A percentile compares a stretch with the other conserved stretches of the same genome.
phyloP scores from a whole-genome alignment of 1,284 basidiomycete species.

The Ustilago curta region DNA sequence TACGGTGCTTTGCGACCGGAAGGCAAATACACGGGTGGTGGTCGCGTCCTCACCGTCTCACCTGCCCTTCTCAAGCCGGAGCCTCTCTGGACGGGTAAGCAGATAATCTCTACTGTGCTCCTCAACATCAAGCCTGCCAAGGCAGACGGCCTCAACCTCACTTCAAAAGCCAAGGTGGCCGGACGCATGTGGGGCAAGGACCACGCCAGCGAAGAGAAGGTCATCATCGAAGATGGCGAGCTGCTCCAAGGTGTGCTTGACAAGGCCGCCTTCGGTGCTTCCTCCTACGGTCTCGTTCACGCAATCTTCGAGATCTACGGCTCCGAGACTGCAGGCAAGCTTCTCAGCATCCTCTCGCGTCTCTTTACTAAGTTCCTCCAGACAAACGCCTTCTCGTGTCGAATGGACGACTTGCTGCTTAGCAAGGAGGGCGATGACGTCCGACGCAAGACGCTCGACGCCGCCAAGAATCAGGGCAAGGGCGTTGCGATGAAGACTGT shows the following conservation, averaged over 20 bases:
- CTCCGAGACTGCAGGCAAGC: constrained; percentile 85
- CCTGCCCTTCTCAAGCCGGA: constrained; percentile 92
- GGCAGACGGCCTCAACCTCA: constrained; percentile 85
- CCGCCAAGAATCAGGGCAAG: constrained; percentile 81
- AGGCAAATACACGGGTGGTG: constrained; percentile 77
- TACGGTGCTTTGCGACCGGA: constrained; percentile 95
- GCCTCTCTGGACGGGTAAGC: constrained; percentile 97
- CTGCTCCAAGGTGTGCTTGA: constrained; percentile 92
- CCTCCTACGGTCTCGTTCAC: constrained; percentile 95
- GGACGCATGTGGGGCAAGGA: constrained; percentile 78
- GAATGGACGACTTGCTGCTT: constrained; percentile 96
- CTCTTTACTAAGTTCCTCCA: constrained; percentile 97
- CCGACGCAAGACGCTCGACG: constrained; percentile 78
- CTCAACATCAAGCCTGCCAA: constrained; percentile 86
- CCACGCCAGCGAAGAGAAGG: constrained; percentile 80
- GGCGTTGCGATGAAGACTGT: constrained; percentile 81
- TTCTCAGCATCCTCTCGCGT: constrained; percentile 91
- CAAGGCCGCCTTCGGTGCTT: constrained; percentile 97
- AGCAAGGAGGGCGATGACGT: constrained; percentile 83
- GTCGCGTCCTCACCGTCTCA: constrained; percentile 83
- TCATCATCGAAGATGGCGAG: constrained; percentile 92
- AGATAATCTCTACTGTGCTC: constrained; percentile 78
- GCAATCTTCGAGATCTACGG: constrained; percentile 99
- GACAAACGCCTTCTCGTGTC: constrained; percentile 95
- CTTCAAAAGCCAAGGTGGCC: constrained; percentile 87